Conservation (phyloP, 257 asterid species). For the Gynochthodes officinalis region DNA sequence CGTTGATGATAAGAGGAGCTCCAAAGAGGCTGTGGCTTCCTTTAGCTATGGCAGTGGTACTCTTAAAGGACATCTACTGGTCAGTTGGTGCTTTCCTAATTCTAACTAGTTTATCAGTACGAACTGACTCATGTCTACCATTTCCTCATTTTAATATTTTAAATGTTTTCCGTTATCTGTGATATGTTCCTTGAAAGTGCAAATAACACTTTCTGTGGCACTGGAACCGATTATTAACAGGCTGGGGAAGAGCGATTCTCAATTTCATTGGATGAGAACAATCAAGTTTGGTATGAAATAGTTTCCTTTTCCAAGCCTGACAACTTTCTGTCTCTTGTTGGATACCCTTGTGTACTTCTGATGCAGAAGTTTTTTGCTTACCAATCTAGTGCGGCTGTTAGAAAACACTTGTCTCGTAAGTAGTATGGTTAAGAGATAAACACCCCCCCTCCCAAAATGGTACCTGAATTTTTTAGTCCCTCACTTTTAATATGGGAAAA, state of each 20-base stretch:
- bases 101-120: neutral
- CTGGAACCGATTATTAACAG: constrained; percentile 38
- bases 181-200: neutral
- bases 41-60: constrained; percentile 91
- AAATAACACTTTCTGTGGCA: constrained; percentile 1
- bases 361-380: constrained; percentile 80
- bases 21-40: constrained; percentile 42
- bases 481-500: too few relatives aligned
- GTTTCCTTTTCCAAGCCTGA: constrained; percentile 89
- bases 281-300: constrained; percentile 91
- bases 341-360: constrained; percentile 76
- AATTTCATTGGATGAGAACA: constrained; percentile 75
- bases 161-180: neutral
- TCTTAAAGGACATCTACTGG: constrained; percentile 89
- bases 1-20: constrained; percentile 46
- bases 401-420: constrained; percentile 41
- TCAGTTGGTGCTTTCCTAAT: constrained; percentile 20
- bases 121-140: too few relatives aligned
- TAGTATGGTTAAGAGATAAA: neutral
- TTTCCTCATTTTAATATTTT: constrained; percentile 5
- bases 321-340: constrained; percentile 55
- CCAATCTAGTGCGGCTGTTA: constrained; percentile 64
- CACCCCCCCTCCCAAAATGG: too few relatives aligned
- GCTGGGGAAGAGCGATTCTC: constrained; percentile 99
- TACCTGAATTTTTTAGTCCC: too few relatives aligned